Base-by-base conservation (phyloP, 1,284 basidiomycete genomes). In the Macrocystidia cucumis region DNA sequence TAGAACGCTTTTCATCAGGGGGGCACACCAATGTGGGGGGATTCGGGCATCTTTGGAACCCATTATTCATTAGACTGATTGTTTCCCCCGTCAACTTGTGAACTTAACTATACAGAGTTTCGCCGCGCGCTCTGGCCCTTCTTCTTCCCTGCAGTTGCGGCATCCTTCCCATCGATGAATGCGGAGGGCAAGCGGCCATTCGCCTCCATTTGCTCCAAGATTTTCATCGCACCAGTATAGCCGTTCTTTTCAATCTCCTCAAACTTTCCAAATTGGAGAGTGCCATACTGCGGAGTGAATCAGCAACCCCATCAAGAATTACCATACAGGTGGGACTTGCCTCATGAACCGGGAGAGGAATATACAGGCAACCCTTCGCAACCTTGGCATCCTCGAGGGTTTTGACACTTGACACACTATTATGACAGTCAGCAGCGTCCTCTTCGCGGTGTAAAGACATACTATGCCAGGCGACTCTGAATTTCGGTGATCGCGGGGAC, bases 401-500 rank as follows among this genome's bases (percentile, higher is more conserved):
- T 54, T 85, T 89, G 22, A 98, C 91, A 44, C 90, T 93, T 42
- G 95, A 95, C 1, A 97, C 95, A 60, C 91, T 95, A 13, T 9
- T 4, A 35, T 2, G 28, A 27, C 9, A 29, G 22, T 38, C 29
- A 29, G 39, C 34, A 44, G 23, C 42, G 33, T n/a, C 29, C n/a
- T 28, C 7, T 40, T 11, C 37, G 19, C 14, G 23, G 22, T 18
- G 22, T 7, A 13, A 33, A 30, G 12, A 49, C 89, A 45, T 50
- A 95, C 91, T 98, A 99, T 34, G 95, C 91, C 35, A 99, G 69
- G 11, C 96, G 79, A 50, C 87, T 85, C 52, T 98, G 96, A 36
- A 99, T 91, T 54, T 98, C 95, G 1, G 96, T 91, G 55, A 98
- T 96, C 11, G 86, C 85, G 17, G 93, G 90, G 5, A 98, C 80